These are phyloP conservation scores for Trichoderma sp. DNA, from an alignment of 2,329 filamentous ascomycete species.

Conservation along the genomic window DNA sequence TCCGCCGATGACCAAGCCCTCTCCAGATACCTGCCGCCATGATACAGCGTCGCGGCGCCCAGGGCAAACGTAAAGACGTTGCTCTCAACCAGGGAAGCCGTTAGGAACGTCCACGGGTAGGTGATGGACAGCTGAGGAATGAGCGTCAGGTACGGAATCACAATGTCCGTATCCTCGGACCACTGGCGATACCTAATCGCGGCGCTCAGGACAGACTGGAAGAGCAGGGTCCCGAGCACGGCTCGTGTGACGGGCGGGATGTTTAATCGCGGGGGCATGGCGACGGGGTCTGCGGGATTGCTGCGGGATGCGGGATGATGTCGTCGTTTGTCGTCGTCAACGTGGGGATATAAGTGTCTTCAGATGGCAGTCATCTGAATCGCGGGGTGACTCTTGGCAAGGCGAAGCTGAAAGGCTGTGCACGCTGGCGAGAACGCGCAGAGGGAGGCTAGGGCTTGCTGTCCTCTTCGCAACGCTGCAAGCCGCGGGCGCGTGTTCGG, in stretches of 20 bases:
- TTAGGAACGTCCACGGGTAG: constrained; percentile 92
- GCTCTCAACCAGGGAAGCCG: constrained; percentile 85
- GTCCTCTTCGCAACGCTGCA: constrained; percentile 1
- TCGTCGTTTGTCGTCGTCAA: neutral
- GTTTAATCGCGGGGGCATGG: constrained; percentile 82
- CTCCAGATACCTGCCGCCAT: constrained; percentile 93
- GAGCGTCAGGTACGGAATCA: constrained; percentile 84
- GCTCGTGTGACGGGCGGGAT: constrained; percentile 88
- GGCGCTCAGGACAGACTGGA: constrained; percentile 81
- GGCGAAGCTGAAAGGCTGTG: neutral
- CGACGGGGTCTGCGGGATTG: constrained; percentile 34
- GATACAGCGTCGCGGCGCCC: constrained; percentile 77
- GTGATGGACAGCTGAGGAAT: constrained; percentile 80
- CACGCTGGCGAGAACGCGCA: neutral
- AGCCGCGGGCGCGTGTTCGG: neutral
- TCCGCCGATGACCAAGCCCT: constrained; percentile 91
- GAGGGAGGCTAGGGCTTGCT: neutral
- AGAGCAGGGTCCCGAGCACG: constrained; percentile 72
- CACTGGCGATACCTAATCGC: constrained; percentile 73
- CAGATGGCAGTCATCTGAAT: constrained; percentile 22
- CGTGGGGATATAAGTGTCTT: constrained; percentile 1
- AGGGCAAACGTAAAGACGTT: constrained; percentile 85
- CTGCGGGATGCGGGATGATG: constrained; percentile 1
- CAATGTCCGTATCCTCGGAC: constrained; percentile 63
- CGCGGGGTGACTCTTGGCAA: neutral